Evolutionary conservation across 148 eudicot genomes (phyloP).

Genomic region (Oxyria digyna): DNA sequence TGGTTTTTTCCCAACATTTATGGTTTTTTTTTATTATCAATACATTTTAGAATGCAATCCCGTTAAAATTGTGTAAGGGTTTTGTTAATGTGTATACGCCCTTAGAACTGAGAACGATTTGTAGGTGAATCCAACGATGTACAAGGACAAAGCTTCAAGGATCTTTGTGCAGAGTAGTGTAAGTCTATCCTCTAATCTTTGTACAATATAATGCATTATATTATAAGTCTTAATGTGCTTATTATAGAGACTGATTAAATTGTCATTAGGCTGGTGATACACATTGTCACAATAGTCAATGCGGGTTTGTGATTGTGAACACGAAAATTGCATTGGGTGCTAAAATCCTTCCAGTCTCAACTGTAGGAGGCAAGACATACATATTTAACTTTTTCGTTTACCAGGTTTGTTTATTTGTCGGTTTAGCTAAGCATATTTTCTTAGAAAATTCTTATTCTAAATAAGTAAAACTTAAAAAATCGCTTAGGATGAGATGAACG

Average conservation of each 20-base stretch:
- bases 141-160: neutral
- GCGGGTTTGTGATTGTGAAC: neutral
- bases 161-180: neutral
- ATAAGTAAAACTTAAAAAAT: no score
- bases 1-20: no score
- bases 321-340: neutral
- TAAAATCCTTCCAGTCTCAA: neutral
- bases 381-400: neutral
- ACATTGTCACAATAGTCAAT: neutral
- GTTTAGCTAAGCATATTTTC: no score
- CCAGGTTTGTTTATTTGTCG: neutral
- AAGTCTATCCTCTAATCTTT: no score
- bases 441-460: no score
- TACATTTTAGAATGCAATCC: no score
- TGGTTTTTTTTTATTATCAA: no score
- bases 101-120: no score
- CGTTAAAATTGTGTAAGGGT: no score
- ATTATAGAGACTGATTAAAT: neutral
- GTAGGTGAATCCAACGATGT: neutral
- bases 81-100: no score
- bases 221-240: no score
- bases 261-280: neutral
- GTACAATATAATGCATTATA: no score
- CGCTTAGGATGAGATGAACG: neutral
- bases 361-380: neutral